Conservation (phyloP, 164 flowering plant species). For the Macadamia integrifolia region DNA sequence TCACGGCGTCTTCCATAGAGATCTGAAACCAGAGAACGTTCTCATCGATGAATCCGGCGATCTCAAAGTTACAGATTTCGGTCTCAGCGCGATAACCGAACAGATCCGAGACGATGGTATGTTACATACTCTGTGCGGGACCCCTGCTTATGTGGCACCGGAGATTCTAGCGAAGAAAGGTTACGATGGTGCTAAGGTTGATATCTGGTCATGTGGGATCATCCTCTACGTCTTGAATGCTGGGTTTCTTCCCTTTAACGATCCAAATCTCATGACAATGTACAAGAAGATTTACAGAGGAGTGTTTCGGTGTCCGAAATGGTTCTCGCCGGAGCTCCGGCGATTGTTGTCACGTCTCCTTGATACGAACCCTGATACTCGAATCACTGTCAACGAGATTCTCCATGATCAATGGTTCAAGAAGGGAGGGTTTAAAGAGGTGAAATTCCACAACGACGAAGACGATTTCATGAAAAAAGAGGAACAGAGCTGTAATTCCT, state of each 20-base stretch:
- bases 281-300: conserved; percentile 66
- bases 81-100: conserved; percentile 50
- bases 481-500: background rate
- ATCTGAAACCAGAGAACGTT: conserved; percentile 64
- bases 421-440: conserved; percentile 36
- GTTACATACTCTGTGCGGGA: conserved; percentile 62
- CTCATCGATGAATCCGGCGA: conserved; percentile 54
- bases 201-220: conserved; percentile 73
- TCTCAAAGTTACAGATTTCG: conserved; percentile 68
- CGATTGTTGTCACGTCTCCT: conserved; percentile 42
- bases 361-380: conserved; percentile 38
- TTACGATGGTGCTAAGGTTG: conserved; percentile 61
- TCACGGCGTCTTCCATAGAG: conserved; percentile 63
- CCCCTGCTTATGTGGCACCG: conserved; percentile 75
- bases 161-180: conserved; percentile 52
- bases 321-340: conserved; percentile 53
- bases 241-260: conserved; percentile 64
- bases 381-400: conserved; percentile 63
- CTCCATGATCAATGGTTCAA: conserved; percentile 52
- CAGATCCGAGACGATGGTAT: conserved; percentile 46
- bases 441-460: conserved; percentile 22
- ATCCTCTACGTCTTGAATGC: conserved; percentile 54
- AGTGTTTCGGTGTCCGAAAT: conserved; percentile 55
- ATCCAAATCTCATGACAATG: conserved; percentile 62
- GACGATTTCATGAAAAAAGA: conserved; percentile 1